Percentiles rank a stretch among this genome's conserved stretches.
These are phyloP conservation scores for Cotoneaster glaucophyllus DNA, from an alignment of 306 rosid genomes.

Conservation along the genomic window DNA sequence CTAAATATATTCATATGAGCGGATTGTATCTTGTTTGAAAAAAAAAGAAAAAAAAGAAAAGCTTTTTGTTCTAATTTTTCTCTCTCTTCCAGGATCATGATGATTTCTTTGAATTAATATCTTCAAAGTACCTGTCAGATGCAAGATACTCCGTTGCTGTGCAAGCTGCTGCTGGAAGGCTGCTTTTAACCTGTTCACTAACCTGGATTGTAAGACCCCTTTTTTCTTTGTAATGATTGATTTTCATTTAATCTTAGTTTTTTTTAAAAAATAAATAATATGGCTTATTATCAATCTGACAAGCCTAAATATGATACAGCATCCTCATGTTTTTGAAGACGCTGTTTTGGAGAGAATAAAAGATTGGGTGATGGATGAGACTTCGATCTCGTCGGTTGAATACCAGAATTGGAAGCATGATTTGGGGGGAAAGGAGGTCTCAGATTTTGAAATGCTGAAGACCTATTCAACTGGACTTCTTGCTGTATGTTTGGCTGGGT, in stretches of 20 bases:
- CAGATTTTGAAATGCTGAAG: constrained; percentile 79
- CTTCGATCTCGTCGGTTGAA: constrained; percentile 31
- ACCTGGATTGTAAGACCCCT: constrained; percentile 66
- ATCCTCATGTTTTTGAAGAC: constrained; percentile 92
- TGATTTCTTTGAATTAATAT: constrained; percentile 88
- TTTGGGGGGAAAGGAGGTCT: constrained; percentile 48
- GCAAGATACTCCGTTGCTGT: constrained; percentile 50
- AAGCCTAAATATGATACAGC: constrained; percentile 41
- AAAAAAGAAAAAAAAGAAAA: not conserved
- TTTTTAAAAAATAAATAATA: not conserved
- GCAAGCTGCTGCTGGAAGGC: constrained; percentile 77
- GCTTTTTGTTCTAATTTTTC: not conserved
- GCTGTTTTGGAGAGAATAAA: constrained; percentile 63
- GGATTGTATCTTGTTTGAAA: not conserved
- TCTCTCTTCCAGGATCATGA: constrained; percentile 66
- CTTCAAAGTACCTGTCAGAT: constrained; percentile 72
- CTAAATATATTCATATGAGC: not conserved
- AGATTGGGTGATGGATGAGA: constrained; percentile 77
- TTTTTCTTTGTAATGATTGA: not conserved
- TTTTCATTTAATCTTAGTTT: not conserved
- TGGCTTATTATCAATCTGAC: not conserved
- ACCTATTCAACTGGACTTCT: constrained; percentile 91
- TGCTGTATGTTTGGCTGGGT: constrained; percentile 77
- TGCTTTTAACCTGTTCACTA: constrained; percentile 69
- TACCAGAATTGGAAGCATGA: constrained; percentile 54